Base-by-base conservation (phyloP, 768 basidiomycete genomes). In the Fomitopsis pulvina region DNA sequence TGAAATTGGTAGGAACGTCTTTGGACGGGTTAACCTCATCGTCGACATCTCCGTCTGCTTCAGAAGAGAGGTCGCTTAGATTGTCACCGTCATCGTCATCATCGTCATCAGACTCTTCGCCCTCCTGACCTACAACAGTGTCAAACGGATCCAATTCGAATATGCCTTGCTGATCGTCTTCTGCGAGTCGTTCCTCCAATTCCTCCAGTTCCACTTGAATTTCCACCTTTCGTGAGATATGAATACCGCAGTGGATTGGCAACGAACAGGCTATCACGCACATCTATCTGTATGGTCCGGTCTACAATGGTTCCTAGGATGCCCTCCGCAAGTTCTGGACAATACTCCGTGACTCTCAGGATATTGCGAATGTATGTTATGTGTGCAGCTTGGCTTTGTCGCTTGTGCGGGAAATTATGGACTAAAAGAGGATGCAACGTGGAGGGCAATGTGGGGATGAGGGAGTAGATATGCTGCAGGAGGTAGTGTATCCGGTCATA, bases 131-230 rank as follows among this genome's bases (percentile, higher is more conserved):
- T 22, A 92, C 67, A 25, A 85, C 70, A n/a, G 75, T 76, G 56
- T 94, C 92, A 56, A 95, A 92, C 1, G 90, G 89, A 66, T 96
- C 92, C 20, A 89, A 64, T 41, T 88, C 82, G 56, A 87, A 89
- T 16, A 87, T 50, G 14, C 72, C 73, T 1, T 72, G 76, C n/a
- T 74, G 73, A 26, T 81, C 81, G 52, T 71, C 51, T 2, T 60
- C 54, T 1, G 61, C 65, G 16, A 76, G 78, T 12, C 76, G 72
- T 2, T 87, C 87, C 58, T 95, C 93, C 3, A 94, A 71, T 56
- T 96, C 92, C 62, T 97, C 94, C 3, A 92, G 62, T 60, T 94
- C 92, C n/a, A 92, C 87, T 63, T 96, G 94, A 27, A 99, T 93
- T 68, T 99, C 95, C 24, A 96, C 91, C 92, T 94, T 54, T 1